Evolutionary conservation across 2,329 filamentous ascomycete species (phyloP).

Genomic region (Ophiosphaerella herpotricha): DNA sequence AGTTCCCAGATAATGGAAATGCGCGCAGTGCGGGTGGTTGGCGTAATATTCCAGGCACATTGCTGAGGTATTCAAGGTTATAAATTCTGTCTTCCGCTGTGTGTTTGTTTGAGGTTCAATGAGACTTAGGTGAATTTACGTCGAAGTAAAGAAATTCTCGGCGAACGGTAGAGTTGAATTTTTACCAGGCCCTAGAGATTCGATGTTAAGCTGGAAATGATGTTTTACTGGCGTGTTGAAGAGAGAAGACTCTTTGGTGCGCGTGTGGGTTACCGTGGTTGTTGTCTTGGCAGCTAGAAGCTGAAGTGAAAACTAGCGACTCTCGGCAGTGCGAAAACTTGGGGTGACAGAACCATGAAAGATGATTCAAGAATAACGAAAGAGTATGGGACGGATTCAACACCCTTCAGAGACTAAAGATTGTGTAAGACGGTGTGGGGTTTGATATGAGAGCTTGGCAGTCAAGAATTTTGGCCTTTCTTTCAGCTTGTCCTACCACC

Average conservation of each 20-base stretch:
- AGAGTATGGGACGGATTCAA: neutral
- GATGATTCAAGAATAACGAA: neutral
- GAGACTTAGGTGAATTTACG: no score
- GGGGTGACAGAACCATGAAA: neutral
- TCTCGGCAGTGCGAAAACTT: neutral
- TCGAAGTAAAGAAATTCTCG: no score
- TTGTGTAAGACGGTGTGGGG: neutral
- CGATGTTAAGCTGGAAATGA: no score
- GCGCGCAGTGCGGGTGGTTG: constrained; percentile 5
- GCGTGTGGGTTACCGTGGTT: no score
- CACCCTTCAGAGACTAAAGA: no score
- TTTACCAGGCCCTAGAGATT: no score
- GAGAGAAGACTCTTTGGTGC: no score
- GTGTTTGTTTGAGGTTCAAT: no score
- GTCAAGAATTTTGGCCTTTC: neutral
- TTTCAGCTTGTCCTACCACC: constrained; percentile 28
- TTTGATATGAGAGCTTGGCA: neutral
- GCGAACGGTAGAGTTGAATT: no score
- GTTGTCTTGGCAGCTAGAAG: no score
- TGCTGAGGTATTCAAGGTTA: neutral
- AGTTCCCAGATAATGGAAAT: constrained; percentile 5
- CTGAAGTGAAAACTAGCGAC: no score
- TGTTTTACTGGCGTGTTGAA: no score
- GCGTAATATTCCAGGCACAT: constrained; percentile 17
- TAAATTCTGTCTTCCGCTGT: neutral